Conservation (phyloP, 345 rosid genomes). For the Geranium rotundifolium region DNA sequence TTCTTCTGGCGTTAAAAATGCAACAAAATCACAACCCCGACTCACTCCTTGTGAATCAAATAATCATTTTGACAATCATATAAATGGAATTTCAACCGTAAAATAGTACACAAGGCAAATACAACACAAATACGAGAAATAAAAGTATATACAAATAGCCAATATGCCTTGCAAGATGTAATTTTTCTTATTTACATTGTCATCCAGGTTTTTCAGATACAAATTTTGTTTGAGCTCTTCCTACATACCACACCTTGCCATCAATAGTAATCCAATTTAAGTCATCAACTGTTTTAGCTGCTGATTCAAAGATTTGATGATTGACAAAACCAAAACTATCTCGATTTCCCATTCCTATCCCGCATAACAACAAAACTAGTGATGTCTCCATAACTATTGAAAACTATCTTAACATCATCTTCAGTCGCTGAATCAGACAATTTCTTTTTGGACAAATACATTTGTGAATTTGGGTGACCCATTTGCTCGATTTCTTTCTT, state of each 20-base stretch:
- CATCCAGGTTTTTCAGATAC: conserved; percentile 84
- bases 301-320: conserved; percentile 63
- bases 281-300: conserved; percentile 73
- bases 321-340: conserved; percentile 91
- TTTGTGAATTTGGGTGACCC: conserved; percentile 59
- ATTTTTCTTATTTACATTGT: conserved; percentile 67
- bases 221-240: conserved; percentile 88
- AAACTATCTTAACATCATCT: conserved; percentile 52
- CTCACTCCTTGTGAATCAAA: no score
- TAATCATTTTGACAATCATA: neutral
- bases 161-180: conserved; percentile 72
- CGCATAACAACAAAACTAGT: conserved; percentile 77
- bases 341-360: conserved; percentile 88
- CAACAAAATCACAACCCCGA: conserved; percentile 97
- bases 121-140: neutral
- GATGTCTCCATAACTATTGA: conserved; percentile 72
- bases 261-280: conserved; percentile 73
- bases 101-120: no score
- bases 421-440: conserved; percentile 53
- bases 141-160: conserved; percentile 2
- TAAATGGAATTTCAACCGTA: neutral
- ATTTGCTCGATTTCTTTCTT: conserved; percentile 48
- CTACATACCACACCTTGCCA: conserved; percentile 91
- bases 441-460: conserved; percentile 75
- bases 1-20: conserved; percentile 79